These are phyloP conservation scores for Eremothecium gossypii DNA, from an alignment of 1,139 yeast genomes.

Conservation along the genomic window DNA sequence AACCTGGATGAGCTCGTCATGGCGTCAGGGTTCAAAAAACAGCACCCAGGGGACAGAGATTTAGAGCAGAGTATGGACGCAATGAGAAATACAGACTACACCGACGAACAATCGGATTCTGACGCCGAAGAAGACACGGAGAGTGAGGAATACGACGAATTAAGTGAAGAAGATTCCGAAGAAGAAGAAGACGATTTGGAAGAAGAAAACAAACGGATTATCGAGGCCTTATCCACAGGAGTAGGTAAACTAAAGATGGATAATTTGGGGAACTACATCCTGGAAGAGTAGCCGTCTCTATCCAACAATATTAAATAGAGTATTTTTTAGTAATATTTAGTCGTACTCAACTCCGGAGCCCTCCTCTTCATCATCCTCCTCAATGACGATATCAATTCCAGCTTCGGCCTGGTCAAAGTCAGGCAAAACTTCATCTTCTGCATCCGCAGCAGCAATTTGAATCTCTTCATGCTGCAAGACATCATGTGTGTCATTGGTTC, in stretches of 20 bases:
- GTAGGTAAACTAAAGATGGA: conserved; percentile 61
- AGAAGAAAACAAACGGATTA: conserved; percentile 63
- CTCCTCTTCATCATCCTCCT: conserved; percentile 33
- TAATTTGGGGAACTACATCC: conserved; percentile 67
- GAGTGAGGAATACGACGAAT: conserved; percentile 25
- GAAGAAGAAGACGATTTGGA: conserved; percentile 34
- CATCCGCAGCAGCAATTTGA: conserved; percentile 13
- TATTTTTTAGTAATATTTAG: conserved; percentile 6
- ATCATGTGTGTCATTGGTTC: conserved; percentile 18
- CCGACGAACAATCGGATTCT: conserved; percentile 22
- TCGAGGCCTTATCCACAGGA: conserved; percentile 57
- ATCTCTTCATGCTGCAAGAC: conserved; percentile 22
- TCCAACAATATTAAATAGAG: not conserved
- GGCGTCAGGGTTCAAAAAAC: conserved; percentile 85
- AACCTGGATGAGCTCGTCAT: conserved; percentile 73
- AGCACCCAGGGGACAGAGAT: conserved; percentile 53
- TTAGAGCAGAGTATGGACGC: conserved; percentile 65
- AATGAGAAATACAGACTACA: conserved; percentile 44
- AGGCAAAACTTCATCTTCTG: conserved; percentile 9
- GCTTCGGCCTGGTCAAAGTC: conserved; percentile 11
- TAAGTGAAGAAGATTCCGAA: conserved; percentile 29
- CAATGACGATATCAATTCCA: conserved; percentile 15
- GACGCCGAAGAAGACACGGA: conserved; percentile 29
- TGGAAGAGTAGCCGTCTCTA: conserved; percentile 34
- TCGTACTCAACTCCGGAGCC: conserved; percentile 35